phyloP scores from a whole-genome alignment of 108 stramenopile species.

The Cyclotella kingstonii region DNA sequence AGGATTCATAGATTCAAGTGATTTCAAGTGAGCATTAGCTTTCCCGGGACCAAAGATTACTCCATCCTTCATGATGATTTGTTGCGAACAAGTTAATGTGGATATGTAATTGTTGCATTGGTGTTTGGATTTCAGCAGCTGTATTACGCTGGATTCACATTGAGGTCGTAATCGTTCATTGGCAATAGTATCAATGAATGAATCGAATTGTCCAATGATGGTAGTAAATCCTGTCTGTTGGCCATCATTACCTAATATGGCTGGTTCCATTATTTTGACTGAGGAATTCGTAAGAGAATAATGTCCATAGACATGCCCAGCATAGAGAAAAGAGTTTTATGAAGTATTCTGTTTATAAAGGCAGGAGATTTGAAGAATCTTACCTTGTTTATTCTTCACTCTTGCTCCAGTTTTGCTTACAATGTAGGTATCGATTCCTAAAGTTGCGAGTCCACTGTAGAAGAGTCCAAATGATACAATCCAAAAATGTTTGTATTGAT shows the following conservation, averaged over 20 bases:
- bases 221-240: conserved; percentile 63
- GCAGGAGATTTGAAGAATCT: neutral
- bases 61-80: conserved; percentile 63
- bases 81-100: conserved; percentile 63
- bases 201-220: conserved; percentile 68
- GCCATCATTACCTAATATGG: conserved; percentile 39
- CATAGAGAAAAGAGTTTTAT: neutral
- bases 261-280: conserved; percentile 56
- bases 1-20: conserved; percentile 30
- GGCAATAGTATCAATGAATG: conserved; percentile 69
- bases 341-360: neutral
- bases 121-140: conserved; percentile 53
- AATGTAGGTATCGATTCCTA: conserved; percentile 62
- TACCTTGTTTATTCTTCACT: conserved; percentile 26
- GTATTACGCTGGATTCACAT: conserved; percentile 34
- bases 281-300: neutral
- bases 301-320: neutral
- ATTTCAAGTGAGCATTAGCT: conserved; percentile 61
- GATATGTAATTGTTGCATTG: conserved; percentile 60
- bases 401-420: conserved; percentile 53
- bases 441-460: conserved; percentile 53
- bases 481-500: too few species aligned
- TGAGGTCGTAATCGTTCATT: conserved; percentile 57
- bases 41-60: conserved; percentile 71
- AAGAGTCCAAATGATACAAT: too few species aligned